Base-by-base conservation (phyloP, 2,329 filamentous ascomycete species). In the Rosellinia necatrix region DNA sequence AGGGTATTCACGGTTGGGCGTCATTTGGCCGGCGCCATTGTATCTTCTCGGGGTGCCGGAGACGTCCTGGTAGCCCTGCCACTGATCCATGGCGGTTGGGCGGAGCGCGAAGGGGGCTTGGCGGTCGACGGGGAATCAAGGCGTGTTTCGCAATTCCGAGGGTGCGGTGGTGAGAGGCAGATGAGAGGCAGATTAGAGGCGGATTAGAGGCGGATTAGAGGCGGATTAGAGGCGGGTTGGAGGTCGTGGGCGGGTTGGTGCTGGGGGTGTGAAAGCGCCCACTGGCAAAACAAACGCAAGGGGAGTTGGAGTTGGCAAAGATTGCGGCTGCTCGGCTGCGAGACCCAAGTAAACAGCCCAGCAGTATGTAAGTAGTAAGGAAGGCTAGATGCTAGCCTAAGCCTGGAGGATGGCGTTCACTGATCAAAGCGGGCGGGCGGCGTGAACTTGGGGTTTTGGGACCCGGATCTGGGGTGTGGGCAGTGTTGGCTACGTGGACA, bases 41-140 rank as follows among this genome's bases (percentile, higher is more conserved):
- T 86, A 88, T 76, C 87, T 83, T 75, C 83, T 81, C 69, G 86
- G 79, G 71, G 82, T 81, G 70, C 79, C 81, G 68, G 81, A 74
- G 71, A 85, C 77, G 74, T 89, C 86, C 72, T 82, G 76, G 75
- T 90, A 90, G 62, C 81, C 73, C 76, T 86, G 84, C 86, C 86
- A 89, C 78, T 87, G 77, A 76, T 83, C 81, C 81, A 84, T 82
- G 68, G 65, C 70, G 66, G 66, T 40, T 37, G 61, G 61, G 64
- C 63, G 57, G 52, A 32, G n/a, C 41, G 32, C 44, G 49, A 47
- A 37, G 37, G 13, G 32, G 50, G 34, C 38, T 35, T 34, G 15
- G 29, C 25, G 37, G 41, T 49, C 35, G 53, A 55, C 53, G 42
- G 53, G 47, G 43, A 15, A n/a, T 51, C 47, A 48, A 37, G 43